These are phyloP conservation scores for Bimuria novae-zelandiae DNA, from an alignment of 2,329 filamentous ascomycete genomes.

Conservation along the genomic window DNA sequence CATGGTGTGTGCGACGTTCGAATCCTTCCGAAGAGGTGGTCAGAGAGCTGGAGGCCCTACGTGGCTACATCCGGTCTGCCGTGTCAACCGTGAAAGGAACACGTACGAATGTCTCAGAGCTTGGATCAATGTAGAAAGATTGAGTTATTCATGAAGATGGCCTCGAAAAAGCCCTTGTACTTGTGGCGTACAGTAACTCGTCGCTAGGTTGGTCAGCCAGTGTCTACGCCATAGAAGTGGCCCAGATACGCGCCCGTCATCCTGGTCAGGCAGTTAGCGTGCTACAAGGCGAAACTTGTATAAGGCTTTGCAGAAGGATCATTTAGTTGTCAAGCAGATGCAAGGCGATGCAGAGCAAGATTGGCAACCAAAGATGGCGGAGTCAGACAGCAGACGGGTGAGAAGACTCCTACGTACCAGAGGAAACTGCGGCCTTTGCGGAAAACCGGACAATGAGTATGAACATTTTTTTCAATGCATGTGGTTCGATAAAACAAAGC, in stretches of 20 bases:
- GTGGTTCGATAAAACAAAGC: too few relatives aligned
- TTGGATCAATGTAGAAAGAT: not conserved
- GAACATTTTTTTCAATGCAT: too few relatives aligned
- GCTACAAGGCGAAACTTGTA: conserved; percentile 14
- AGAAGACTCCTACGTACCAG: too few relatives aligned
- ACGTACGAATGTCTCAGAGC: not conserved
- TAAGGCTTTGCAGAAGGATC: not conserved
- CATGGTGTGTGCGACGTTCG: not conserved
- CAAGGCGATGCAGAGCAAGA: not conserved
- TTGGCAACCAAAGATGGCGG: not conserved
- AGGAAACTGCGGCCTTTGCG: too few relatives aligned
- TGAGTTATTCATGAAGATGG: not conserved
- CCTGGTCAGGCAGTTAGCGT: conserved; percentile 12
- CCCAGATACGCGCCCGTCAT: conserved; percentile 31
- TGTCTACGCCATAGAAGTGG: conserved; percentile 25
- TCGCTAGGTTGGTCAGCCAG: conserved; percentile 19
- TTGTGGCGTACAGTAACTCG: not conserved
- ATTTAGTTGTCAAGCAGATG: not conserved
- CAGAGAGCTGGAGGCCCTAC: not conserved
- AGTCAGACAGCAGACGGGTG: too few relatives aligned
- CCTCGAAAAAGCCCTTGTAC: not conserved
- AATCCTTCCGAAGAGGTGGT: conserved; percentile 1
- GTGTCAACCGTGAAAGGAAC: not conserved
- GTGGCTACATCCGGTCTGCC: not conserved
- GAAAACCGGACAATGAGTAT: too few relatives aligned